These are phyloP conservation scores for thale cress (Arabidopsis thaliana) DNA, from an alignment of 345 rosid genomes.

Conservation along the genomic window TAIR10.1 NC_003075.7:14552001-14552500, in stretches of 20 bases:
- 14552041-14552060: background rate
- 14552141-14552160: slow-evolving; percentile 37
- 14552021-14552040: background rate
- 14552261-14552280: slow-evolving; percentile 12
- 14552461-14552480: background rate
- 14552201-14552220: slow-evolving; percentile 45
- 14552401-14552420: slow-evolving; percentile 14
- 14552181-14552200: slow-evolving; percentile 41
- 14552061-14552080: background rate
- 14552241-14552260: slow-evolving; percentile 42
- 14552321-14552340: slow-evolving; percentile 24
- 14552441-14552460: slow-evolving; percentile 10
- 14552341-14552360: slow-evolving; percentile 21
- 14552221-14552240: slow-evolving; percentile 38
- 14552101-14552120: slow-evolving; percentile 26
- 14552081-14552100: slow-evolving; percentile 14
- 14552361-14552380: slow-evolving; percentile 3
- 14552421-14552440: background rate
- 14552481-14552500: slow-evolving; percentile 1
- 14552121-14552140: slow-evolving; percentile 23
- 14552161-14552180: slow-evolving; percentile 47
- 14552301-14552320: slow-evolving; percentile 41
- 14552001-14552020: background rate
- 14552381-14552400: slow-evolving; percentile 24
- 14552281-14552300: slow-evolving; percentile 31